Evolutionary conservation across 2,329 filamentous ascomycete species (phyloP).

Genomic region (Myriosclerotinia duriaeana): DNA sequence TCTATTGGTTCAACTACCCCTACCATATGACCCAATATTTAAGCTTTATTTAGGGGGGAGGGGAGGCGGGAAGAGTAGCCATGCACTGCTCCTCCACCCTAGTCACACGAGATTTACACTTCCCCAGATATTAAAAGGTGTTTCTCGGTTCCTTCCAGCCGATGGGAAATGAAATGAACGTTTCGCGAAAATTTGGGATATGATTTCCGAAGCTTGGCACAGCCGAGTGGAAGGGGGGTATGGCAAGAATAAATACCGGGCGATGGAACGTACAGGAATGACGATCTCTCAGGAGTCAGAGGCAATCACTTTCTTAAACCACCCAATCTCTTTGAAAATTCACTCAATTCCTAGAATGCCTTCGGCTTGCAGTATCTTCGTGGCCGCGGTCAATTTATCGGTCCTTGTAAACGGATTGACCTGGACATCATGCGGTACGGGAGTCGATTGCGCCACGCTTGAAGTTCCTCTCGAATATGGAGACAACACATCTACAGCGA

Average conservation of each 20-base stretch:
- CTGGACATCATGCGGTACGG: constrained; percentile 25
- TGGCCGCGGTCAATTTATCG: constrained; percentile 7
- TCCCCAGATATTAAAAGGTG: neutral
- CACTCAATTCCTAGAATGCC: constrained; percentile 4
- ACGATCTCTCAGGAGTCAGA: neutral
- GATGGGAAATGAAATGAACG: neutral
- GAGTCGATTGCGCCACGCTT: constrained; percentile 22
- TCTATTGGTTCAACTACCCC: too few relatives aligned
- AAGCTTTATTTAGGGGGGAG: too few relatives aligned
- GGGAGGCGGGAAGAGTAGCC: neutral
- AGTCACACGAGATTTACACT: neutral
- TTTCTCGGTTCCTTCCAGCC: neutral
- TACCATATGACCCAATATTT: too few relatives aligned
- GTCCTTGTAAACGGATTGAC: constrained; percentile 11
- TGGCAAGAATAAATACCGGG: neutral
- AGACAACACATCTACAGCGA: neutral
- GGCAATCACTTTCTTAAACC: neutral
- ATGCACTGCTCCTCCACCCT: neutral
- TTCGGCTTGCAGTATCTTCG: neutral
- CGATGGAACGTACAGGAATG: neutral
- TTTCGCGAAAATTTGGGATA: neutral
- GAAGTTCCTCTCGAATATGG: constrained; percentile 27
- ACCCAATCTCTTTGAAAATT: neutral
- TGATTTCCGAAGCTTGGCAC: neutral
- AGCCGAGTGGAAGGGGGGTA: neutral